phyloP scores from a whole-genome alignment of 1,284 basidiomycete species.

The Schizophyllum amplum region DNA sequence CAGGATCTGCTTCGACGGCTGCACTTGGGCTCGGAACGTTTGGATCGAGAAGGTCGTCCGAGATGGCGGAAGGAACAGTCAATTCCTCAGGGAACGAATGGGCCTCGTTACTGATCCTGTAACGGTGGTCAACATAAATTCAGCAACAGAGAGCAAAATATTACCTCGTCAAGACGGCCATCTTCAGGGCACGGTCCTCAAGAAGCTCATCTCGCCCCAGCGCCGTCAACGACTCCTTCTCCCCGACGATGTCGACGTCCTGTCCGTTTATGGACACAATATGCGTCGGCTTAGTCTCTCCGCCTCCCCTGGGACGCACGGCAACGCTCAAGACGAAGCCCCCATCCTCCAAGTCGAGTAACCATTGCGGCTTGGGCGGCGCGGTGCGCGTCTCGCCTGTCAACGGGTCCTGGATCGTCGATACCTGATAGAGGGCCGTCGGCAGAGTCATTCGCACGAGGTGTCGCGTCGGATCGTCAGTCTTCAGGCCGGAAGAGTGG shows the following conservation, averaged over 20 bases:
- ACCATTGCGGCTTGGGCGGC: constrained; percentile 68
- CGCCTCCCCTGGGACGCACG: constrained; percentile 35
- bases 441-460: constrained; percentile 73
- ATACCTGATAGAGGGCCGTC: constrained; percentile 70
- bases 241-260: constrained; percentile 50
- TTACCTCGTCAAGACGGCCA: constrained; percentile 58
- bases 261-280: constrained; percentile 47
- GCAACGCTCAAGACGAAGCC: constrained; percentile 58
- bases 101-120: constrained; percentile 26
- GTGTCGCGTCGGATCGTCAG: constrained; percentile 58
- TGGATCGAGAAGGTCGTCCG: constrained; percentile 47
- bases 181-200: constrained; percentile 55
- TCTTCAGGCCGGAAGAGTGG: constrained; percentile 63
- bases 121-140: constrained; percentile 25
- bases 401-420: constrained; percentile 71
- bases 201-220: constrained; percentile 67
- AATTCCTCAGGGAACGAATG: constrained; percentile 56
- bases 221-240: constrained; percentile 65
- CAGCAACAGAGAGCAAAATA: constrained; percentile 15
- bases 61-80: constrained; percentile 53
- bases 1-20: not conserved
- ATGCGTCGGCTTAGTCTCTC: constrained; percentile 20
- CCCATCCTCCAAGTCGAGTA: constrained; percentile 58
- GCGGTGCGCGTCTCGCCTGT: constrained; percentile 62
- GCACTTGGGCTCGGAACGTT: constrained; percentile 6